Base-by-base conservation (phyloP, 2,329 filamentous ascomycete species). In the Trichothecium sympodiale region DNA sequence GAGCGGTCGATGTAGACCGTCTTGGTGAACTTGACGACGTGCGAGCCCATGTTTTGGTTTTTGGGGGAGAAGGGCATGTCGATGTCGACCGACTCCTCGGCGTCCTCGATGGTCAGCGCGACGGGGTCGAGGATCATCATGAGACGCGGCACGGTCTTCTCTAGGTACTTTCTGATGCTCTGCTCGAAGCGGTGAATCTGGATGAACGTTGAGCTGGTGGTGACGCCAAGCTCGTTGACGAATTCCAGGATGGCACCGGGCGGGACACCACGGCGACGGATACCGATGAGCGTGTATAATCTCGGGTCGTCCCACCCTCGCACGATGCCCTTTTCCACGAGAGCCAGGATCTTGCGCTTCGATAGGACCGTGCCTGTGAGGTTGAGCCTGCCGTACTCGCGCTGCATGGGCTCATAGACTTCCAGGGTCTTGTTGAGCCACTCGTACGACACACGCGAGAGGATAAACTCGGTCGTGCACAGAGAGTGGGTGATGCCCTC, bases 381-480 rank as follows among this genome's bases (percentile, higher is more conserved):
- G 45, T 83, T 93, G 5, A 63, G 48, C 20, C 60, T 52, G 8
- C 59, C 72, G 46, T 74, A 93, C 61, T 94, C 88, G 55, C 89
- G 71, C 69, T 96, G 89, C 84, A 94, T 94, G 1, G 89, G 87
- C 51, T 86, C 74, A 58, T 93, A 94, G 38, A 93, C 78, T 27
- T 78, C 83, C 10, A 94, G 68, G 10, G 76, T 73, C 58, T 86
- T 78, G 56, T 91, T 84, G 26, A 96, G 65, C 76, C 74, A 96
- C 52, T 96, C 88, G 53, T 96, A 98, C 26, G 84, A 91, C 32
- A 83, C 79, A 39, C 89, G 69, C 15, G 84, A 83, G 35, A 84
- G 75, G 45, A 88, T 77, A 50, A 96, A 95, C 56, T 96, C 91
- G 2, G 83, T 89, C 0, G 91, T 96, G 56, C 89, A 96, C 15